phyloP scores from a whole-genome alignment of 2,329 filamentous ascomycete species.

The Mycocentrospora acerina region DNA sequence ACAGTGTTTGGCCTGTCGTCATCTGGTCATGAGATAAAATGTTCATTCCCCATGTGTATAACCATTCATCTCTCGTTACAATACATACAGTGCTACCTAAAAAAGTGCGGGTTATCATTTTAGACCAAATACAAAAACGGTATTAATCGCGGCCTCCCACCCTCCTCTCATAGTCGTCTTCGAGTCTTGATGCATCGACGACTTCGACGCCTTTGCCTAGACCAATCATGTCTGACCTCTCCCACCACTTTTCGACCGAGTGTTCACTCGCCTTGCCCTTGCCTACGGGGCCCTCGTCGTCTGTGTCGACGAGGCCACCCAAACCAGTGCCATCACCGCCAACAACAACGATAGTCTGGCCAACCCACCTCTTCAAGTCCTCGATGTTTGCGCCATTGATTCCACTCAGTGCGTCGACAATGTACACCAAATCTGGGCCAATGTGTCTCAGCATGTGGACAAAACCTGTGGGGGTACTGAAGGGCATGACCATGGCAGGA shows the following conservation, averaged over 20 bases:
- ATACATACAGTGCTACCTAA: slow-evolving; percentile 3
- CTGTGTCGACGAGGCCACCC: slow-evolving; percentile 59
- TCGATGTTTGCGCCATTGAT: slow-evolving; percentile 71
- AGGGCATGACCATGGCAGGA: slow-evolving; percentile 84
- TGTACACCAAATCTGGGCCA: slow-evolving; percentile 80
- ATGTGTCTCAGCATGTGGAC: slow-evolving; percentile 85
- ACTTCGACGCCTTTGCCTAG: slow-evolving; percentile 85
- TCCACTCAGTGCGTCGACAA: slow-evolving; percentile 82
- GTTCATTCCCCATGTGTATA: too few species aligned
- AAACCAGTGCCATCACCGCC: slow-evolving; percentile 48
- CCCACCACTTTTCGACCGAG: slow-evolving; percentile 66
- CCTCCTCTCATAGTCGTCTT: slow-evolving; percentile 83
- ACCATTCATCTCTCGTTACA: too few species aligned
- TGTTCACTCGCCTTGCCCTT: slow-evolving; percentile 34
- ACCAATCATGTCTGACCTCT: slow-evolving; percentile 77
- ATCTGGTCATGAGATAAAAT: too few species aligned
- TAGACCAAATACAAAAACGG: slow-evolving; percentile 2
- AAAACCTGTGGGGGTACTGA: slow-evolving; percentile 79
- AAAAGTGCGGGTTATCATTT: slow-evolving; percentile 11
- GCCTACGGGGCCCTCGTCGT: slow-evolving; percentile 53
- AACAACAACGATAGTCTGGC: slow-evolving; percentile 62
- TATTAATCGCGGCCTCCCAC: slow-evolving; percentile 61
- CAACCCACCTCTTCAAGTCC: slow-evolving; percentile 63
- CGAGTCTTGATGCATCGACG: slow-evolving; percentile 77
- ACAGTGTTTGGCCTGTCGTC: too few species aligned